Conservation (phyloP, 768 basidiomycete genomes). For the Kwoniella pini region DNA sequence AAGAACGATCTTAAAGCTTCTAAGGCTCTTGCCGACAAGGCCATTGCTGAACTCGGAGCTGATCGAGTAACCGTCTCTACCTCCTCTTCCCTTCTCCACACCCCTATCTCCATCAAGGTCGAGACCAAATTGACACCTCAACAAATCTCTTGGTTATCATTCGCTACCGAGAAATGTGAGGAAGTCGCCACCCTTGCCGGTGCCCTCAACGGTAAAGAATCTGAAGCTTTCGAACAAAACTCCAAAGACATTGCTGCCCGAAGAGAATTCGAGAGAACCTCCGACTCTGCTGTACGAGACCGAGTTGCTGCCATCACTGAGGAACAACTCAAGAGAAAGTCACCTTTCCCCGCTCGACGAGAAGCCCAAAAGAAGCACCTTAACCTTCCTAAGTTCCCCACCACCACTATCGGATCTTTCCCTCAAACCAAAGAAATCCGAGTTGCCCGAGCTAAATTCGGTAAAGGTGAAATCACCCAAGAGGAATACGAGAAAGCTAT, state of each 20-base stretch:
- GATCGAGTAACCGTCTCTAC: conserved; percentile 87
- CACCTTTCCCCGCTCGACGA: conserved; percentile 80
- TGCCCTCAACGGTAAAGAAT: conserved; percentile 78
- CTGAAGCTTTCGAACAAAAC: conserved; percentile 82
- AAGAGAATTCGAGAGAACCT: conserved; percentile 88
- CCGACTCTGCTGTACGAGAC: conserved; percentile 91
- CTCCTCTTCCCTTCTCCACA: conserved; percentile 97
- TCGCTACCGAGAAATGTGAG: conserved; percentile 90
- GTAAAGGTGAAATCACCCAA: conserved; percentile 82
- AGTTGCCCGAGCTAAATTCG: conserved; percentile 89
- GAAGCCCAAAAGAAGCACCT: conserved; percentile 85
- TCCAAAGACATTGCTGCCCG: conserved; percentile 86
- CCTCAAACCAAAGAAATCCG: conserved; percentile 99
- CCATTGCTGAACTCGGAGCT: conserved; percentile 75
- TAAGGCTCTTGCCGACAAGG: conserved; percentile 79
- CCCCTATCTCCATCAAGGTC: conserved; percentile 88
- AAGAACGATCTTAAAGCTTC: conserved; percentile 88
- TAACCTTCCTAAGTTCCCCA: conserved; percentile 93
- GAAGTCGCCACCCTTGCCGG: conserved; percentile 88
- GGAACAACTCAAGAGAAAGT: conserved; percentile 82
- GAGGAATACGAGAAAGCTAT: conserved; percentile 95
- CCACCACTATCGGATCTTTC: conserved; percentile 98
- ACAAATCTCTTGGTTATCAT: conserved; percentile 97
- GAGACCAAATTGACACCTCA: conserved; percentile 86
- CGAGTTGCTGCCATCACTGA: conserved; percentile 89